A percentile compares a stretch with the other conserved stretches of the same genome.
Evolutionary conservation across 2,329 filamentous ascomycete species (phyloP).

Genomic region (Fusarium sp.): DNA sequence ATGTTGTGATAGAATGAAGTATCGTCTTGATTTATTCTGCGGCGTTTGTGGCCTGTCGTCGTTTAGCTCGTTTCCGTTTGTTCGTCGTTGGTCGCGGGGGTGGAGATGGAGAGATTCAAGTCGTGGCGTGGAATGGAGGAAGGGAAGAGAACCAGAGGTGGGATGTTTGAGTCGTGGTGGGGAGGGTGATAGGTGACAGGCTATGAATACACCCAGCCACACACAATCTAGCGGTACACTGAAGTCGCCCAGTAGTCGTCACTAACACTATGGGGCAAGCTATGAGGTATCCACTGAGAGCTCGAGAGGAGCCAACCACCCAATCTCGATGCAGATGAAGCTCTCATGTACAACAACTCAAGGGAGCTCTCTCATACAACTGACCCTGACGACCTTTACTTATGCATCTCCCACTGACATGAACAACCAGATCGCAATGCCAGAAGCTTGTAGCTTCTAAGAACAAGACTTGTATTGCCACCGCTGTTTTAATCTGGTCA

Average conservation of each 20-base stretch:
- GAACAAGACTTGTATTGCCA: background rate
- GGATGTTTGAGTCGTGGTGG: slow-evolving; percentile 27
- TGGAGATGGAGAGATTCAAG: slow-evolving; percentile 36
- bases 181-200: slow-evolving; percentile 24
- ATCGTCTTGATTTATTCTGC: slow-evolving; percentile 8
- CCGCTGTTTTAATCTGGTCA: background rate
- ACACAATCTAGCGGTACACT: rapidly evolving
- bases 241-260: background rate
- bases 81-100: slow-evolving; percentile 40
- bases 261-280: slow-evolving; percentile 23
- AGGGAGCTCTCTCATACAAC: slow-evolving; percentile 22
- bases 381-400: background rate
- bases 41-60: slow-evolving; percentile 8
- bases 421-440: background rate
- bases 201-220: background rate
- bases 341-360: slow-evolving; percentile 25
- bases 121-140: slow-evolving; percentile 33
- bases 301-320: slow-evolving; percentile 18
- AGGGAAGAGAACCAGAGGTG: slow-evolving; percentile 33
- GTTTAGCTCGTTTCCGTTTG: slow-evolving; percentile 11
- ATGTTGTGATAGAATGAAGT: background rate
- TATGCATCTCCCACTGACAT: background rate
- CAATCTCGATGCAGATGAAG: slow-evolving; percentile 33
- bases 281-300: slow-evolving; percentile 30
- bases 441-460: background rate